These are phyloP conservation scores for Murraya paniculata DNA, from an alignment of 345 rosid genomes.

Conservation along the genomic window DNA sequence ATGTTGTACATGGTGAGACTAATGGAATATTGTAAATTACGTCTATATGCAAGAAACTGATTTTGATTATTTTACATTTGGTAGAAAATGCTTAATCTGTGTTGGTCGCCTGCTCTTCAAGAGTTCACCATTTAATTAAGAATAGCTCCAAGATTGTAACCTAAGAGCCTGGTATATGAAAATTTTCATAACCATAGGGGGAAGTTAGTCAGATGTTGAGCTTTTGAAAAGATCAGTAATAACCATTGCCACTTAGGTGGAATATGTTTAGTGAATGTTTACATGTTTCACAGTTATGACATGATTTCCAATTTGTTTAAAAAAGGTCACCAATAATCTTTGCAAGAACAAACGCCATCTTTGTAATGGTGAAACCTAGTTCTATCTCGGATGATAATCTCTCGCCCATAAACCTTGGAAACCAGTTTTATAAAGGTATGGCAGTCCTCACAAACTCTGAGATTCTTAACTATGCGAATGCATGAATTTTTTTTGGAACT, in stretches of 20 bases:
- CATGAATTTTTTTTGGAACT: conserved; percentile 19
- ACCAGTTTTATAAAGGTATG: conserved; percentile 35
- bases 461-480: conserved; percentile 43
- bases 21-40: neutral
- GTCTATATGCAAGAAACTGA: neutral
- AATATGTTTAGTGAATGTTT: neutral
- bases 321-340: conserved; percentile 33
- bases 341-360: conserved; percentile 38
- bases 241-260: neutral
- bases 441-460: conserved; percentile 49
- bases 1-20: neutral
- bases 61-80: neutral
- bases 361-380: conserved; percentile 36
- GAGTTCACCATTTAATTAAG: neutral
- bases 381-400: conserved; percentile 37
- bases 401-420: conserved; percentile 28
- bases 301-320: neutral
- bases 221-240: neutral
- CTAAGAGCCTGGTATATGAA: neutral
- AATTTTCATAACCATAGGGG: too few relatives aligned
- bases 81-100: neutral
- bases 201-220: neutral
- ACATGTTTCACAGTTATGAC: neutral
- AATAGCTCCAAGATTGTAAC: neutral
- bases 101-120: neutral